These are phyloP conservation scores for Nemania sp. DNA, from an alignment of 2,329 filamentous ascomycete genomes.

Conservation along the genomic window DNA sequence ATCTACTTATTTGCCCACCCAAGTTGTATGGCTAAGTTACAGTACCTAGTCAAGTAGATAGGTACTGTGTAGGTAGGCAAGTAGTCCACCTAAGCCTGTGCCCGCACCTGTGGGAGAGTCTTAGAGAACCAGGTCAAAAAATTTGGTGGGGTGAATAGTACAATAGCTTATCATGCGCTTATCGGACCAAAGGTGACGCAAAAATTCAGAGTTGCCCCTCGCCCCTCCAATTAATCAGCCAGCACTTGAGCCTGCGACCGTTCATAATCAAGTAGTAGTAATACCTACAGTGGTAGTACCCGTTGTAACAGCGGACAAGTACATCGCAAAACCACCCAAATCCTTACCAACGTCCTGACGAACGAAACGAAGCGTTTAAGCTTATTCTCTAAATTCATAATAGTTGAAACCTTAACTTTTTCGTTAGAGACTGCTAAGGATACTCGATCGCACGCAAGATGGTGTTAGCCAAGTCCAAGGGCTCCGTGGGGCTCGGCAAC, in stretches of 20 bases:
- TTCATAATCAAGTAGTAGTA: too few species aligned
- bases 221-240: conserved; percentile 54
- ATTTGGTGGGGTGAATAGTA: conserved; percentile 51
- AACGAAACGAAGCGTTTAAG: too few species aligned
- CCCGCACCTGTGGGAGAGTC: background rate
- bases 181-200: conserved; percentile 46
- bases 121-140: conserved; percentile 39
- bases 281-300: background rate
- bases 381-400: too few species aligned
- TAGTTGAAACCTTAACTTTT: too few species aligned
- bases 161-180: conserved; percentile 45
- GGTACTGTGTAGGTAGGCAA: background rate
- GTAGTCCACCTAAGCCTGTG: background rate
- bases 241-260: conserved; percentile 31
- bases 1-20: background rate
- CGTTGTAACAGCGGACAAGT: background rate
- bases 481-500: conserved; percentile 93
- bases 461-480: conserved; percentile 88
- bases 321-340: conserved; percentile 14
- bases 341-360: background rate
- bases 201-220: conserved; percentile 57
- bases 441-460: conserved; percentile 63
- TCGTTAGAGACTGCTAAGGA: too few species aligned
- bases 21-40: background rate
- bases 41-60: background rate